Percentiles rank a stretch among this genome's conserved stretches.
These are phyloP conservation scores for Raffaelea deltoideospora DNA, from an alignment of 2,329 filamentous ascomycete species.

Conservation along the genomic window DNA sequence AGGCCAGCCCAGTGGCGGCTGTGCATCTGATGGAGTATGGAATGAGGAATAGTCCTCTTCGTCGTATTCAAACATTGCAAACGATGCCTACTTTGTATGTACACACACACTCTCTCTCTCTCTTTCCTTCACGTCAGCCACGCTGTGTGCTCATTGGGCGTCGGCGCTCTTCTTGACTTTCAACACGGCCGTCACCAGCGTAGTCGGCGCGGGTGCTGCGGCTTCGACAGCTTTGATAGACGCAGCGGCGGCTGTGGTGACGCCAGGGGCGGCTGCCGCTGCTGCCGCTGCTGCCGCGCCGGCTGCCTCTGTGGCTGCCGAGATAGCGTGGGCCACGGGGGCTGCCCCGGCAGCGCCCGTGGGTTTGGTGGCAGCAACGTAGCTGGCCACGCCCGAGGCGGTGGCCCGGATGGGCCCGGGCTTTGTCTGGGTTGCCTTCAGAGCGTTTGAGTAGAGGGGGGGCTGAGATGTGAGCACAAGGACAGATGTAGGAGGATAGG, in stretches of 20 bases:
- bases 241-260: not conserved
- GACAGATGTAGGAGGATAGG: too few species aligned
- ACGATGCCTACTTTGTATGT: too few species aligned
- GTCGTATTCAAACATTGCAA: too few species aligned
- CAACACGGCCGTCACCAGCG: constrained; percentile 3
- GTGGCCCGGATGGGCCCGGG: constrained; percentile 13
- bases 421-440: constrained; percentile 12
- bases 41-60: too few species aligned
- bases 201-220: not conserved
- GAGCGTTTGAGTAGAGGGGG: constrained; percentile 13
- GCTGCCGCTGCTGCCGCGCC: not conserved
- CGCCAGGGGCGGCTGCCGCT: not conserved
- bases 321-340: not conserved
- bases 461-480: too few species aligned
- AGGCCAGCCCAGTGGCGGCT: too few species aligned
- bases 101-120: too few species aligned
- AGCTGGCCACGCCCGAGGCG: constrained; percentile 11
- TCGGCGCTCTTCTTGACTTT: not conserved
- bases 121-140: too few species aligned
- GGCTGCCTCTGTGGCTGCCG: constrained; percentile 1
- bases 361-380: too few species aligned
- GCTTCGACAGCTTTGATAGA: not conserved
- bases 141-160: not conserved
- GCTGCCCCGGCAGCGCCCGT: not conserved
- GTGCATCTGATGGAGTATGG: too few species aligned